A percentile compares a stretch with the other conserved stretches of the same genome.
Evolutionary conservation across 352 stramenopile genomes (phyloP).

Genomic region (Pythium rishiriense): DNA sequence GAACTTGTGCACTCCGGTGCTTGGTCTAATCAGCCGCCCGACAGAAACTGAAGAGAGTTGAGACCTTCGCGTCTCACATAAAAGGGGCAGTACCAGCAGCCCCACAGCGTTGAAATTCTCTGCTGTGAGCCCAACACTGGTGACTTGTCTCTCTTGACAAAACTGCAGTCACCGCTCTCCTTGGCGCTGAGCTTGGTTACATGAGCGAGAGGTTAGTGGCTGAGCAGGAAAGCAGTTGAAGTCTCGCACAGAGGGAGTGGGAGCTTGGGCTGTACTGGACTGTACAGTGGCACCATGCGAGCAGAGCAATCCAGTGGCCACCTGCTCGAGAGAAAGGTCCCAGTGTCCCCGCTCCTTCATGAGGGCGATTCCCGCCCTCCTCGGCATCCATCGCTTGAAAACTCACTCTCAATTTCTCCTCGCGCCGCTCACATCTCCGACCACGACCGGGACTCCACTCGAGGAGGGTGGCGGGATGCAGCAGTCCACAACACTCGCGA

Average conservation of each 20-base stretch:
- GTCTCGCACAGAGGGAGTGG: not conserved
- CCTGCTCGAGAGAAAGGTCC: not conserved
- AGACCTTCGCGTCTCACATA: not conserved
- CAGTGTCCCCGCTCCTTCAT: not conserved
- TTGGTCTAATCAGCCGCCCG: not conserved
- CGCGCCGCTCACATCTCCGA: not conserved
- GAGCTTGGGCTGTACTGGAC: not conserved
- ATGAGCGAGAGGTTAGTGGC: not conserved
- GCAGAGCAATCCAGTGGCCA: not conserved
- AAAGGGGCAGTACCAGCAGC: not conserved
- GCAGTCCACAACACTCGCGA: not conserved
- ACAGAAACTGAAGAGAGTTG: constrained; percentile 3
- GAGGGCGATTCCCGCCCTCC: not conserved
- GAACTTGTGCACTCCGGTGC: not conserved
- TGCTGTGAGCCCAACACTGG: too few species aligned
- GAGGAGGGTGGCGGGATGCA: not conserved
- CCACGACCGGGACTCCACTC: not conserved
- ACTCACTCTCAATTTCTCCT: constrained; percentile 4
- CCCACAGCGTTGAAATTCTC: not conserved
- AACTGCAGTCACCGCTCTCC: not conserved
- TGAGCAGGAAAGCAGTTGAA: not conserved
- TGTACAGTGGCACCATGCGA: not conserved
- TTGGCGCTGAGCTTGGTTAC: not conserved
- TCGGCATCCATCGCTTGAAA: not conserved
- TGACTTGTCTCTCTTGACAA: too few species aligned